Evolutionary conservation across 768 basidiomycete species (phyloP), one percentile per base, ranked within the genome.

Genomic region (Boletus reticulatus): DNA sequence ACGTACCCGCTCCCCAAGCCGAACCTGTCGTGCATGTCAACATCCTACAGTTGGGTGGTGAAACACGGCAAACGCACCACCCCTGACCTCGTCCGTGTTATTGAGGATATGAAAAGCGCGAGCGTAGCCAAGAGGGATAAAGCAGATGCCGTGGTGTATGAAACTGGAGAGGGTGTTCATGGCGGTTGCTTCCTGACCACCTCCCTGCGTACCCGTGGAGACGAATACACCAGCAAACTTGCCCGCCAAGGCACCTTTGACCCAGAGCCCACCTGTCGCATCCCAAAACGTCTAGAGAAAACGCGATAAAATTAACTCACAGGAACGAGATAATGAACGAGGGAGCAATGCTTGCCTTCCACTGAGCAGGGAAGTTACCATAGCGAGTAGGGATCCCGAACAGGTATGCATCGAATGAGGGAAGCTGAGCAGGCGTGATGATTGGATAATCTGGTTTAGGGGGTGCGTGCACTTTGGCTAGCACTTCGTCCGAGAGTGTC

Each of bases 321-420:
- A 14, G 29, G 34, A 6, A 16, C n/a, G 20, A 24, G 19, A n/a
- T 27, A 2, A 3, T 16, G 13, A 37, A 17, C 16, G 38, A 39
- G 38, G 38, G n/a, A 8, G 8, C n/a, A 19, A 3, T 39, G 60
- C 75, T 2, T 50, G 83, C 86, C 81, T 88, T 89, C 84, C 84
- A 88, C 62, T 94, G 92, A 3, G 77, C 88, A 24, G 92, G 83
- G 71, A 90, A 85, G 64, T 80, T 84, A 41, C 92, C 92, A 73
- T 82, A 95, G 63, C 92, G 87, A 27, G 88, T 89, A 50, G 87
- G 87, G 54, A 92, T 76, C 56, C 90, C 92, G 49, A 92, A 77
- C 59, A 95, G 60, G 79, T 82, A 85, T 6, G 82, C 92, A 62
- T 95, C 89, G 64, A 79, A 88, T 6, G 77, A 54, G 19, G 73